Evolutionary conservation across 225 moss, liverwort and hornwort genomes (phyloP), one percentile per base, ranked within the genome.

Genomic region (Physcomitrium patens): DNA sequence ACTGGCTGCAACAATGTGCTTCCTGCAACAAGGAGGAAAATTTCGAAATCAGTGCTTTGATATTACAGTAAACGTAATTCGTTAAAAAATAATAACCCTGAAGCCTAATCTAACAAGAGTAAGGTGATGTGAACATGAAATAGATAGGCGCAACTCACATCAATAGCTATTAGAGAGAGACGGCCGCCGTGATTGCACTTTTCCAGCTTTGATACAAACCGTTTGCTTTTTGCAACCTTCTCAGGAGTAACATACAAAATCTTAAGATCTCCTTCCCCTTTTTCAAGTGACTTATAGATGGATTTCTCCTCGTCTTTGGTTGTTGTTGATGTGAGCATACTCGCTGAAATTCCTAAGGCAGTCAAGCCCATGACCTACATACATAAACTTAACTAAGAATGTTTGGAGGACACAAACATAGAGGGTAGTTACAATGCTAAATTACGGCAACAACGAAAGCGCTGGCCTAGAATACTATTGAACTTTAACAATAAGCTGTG

Each of bases 1-100:
- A 99, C 59, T 99, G 97, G 76, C 97, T 97, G 82, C 97, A 97
- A 79, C 97, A 97, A 74, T 97, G 97, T n/a, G 97, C 97, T 81
- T 97, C 97, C 97, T 97, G 91, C 76, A 85, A 62, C 46, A 67
- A 46, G 50, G 54, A 1, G 18, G 8, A 22, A 67, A 15, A 53
- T 27, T 5, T 43, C 20, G 53, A 70, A 68, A 75, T 5, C 13
- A 26, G 46, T 47, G 55, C 19, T 27, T 53, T 64, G 45, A 27
- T 58, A 44, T 1, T 67, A 71, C n/a, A 19, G 77, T 13, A 77
- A 63, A 8, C 18, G 3, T 22, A 72, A 23, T 20, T 82, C 22
- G 23, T 56, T 20, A 55, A 20, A 57, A 62, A 62, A 17, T 2
- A 67, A 57, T 20, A 60, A 70, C 77, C 10, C 28, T 37, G n/a